These are phyloP conservation scores for Theobroma cacao DNA, from an alignment of 345 rosid species.

Conservation along the genomic window DNA sequence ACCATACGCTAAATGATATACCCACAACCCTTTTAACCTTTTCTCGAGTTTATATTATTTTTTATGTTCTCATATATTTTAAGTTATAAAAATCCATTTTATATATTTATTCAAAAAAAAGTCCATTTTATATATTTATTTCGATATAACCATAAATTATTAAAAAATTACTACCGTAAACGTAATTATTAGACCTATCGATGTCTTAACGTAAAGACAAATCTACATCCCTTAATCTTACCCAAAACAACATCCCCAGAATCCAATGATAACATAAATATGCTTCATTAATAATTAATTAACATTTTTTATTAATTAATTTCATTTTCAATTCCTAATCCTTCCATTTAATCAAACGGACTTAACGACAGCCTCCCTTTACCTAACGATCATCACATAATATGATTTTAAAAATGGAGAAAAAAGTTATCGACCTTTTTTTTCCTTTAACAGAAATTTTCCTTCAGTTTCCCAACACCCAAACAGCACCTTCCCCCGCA, in stretches of 20 bases:
- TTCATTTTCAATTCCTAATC: constrained; percentile 1
- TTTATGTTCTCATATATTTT: too few relatives aligned
- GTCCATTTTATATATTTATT: too few relatives aligned
- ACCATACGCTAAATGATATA: too few relatives aligned
- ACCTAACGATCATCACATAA: constrained; percentile 17
- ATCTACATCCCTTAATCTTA: constrained; percentile 6
- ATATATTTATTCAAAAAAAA: too few relatives aligned
- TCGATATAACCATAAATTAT: too few relatives aligned
- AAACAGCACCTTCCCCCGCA: constrained; percentile 10
- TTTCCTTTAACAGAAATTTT: neutral
- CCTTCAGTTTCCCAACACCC: constrained; percentile 5
- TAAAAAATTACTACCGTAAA: too few relatives aligned
- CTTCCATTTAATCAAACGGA: constrained; percentile 30
- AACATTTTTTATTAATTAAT: constrained; percentile 8
- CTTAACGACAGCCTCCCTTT: constrained; percentile 30
- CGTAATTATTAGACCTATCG: too few relatives aligned
- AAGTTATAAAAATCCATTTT: too few relatives aligned
- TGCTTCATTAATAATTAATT: neutral
- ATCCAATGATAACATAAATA: constrained; percentile 31
- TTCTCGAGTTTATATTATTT: too few relatives aligned
- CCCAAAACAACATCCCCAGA: constrained; percentile 22
- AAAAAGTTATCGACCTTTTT: constrained; percentile 21
- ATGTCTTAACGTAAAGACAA: constrained; percentile 29
- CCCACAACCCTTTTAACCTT: too few relatives aligned
- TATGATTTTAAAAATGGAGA: too few relatives aligned